Conservation (phyloP, 768 basidiomycete genomes). For the Paxillus ammoniavirescens region DNA sequence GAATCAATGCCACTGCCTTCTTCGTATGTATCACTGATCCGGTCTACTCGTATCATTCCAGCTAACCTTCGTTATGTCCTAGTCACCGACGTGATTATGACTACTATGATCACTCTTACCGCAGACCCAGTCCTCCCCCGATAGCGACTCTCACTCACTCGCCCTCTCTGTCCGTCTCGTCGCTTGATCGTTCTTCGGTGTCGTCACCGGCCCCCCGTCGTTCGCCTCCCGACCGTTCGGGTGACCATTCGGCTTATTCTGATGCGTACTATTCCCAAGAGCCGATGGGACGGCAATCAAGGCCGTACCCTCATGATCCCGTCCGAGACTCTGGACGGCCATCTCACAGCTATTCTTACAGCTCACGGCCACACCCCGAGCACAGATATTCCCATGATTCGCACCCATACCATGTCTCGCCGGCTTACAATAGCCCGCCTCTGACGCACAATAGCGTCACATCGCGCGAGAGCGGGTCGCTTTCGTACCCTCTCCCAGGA, state of each 20-base stretch:
- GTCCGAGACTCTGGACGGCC: constrained; percentile 31
- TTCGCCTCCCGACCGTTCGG: constrained; percentile 33
- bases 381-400: constrained; percentile 34
- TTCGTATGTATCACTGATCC: constrained; percentile 30
- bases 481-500: constrained; percentile 37
- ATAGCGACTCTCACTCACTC: constrained; percentile 56
- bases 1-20: constrained; percentile 35
- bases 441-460: constrained; percentile 21
- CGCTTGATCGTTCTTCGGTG: constrained; percentile 57
- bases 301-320: constrained; percentile 33
- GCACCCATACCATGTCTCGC: constrained; percentile 29
- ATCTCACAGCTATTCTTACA: constrained; percentile 36
- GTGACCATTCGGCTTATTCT: constrained; percentile 29
- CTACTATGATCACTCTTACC: constrained; percentile 39
- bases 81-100: constrained; percentile 39
- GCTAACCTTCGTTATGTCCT: constrained; percentile 23
- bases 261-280: constrained; percentile 42
- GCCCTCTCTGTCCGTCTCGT: constrained; percentile 58
- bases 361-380: constrained; percentile 25
- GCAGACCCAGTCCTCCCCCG: constrained; percentile 46
- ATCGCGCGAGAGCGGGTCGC: constrained; percentile 25
- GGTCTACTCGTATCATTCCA: constrained; percentile 27
- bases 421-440: constrained; percentile 26
- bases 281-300: constrained; percentile 27
- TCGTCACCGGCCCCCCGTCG: constrained; percentile 56